Conservation (phyloP, 306 rosid species). For the Quercus rubra region DNA sequence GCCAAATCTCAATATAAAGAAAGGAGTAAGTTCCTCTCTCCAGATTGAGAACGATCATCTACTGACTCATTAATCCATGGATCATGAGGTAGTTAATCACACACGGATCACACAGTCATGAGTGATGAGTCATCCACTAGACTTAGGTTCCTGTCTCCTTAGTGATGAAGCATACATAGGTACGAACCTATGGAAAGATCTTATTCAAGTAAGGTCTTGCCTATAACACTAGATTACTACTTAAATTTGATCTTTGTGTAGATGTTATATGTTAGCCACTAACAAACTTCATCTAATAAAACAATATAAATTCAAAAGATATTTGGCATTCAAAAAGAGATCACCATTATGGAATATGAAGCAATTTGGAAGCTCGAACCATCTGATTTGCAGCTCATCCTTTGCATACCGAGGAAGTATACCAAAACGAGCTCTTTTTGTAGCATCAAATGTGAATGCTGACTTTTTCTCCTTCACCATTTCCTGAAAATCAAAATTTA, state of each 20-base stretch:
- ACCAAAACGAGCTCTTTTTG: slow-evolving; percentile 90
- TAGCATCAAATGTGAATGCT: slow-evolving; percentile 72
- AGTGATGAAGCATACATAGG: too few species aligned
- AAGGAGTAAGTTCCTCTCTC: background rate
- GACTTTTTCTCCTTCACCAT: slow-evolving; percentile 87
- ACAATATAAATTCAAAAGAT: background rate
- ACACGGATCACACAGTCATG: too few species aligned
- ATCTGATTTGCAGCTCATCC: slow-evolving; percentile 73
- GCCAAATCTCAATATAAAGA: background rate
- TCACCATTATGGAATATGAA: slow-evolving; percentile 94
- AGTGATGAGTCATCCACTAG: too few species aligned
- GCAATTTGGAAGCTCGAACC: slow-evolving; percentile 98
- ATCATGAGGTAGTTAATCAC: too few species aligned
- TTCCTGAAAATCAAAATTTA: slow-evolving; percentile 58
- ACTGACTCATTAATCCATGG: too few species aligned
- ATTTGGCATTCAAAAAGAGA: slow-evolving; percentile 2
- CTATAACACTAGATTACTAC: slow-evolving; percentile 1
- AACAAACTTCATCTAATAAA: background rate
- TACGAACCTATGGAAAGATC: too few species aligned
- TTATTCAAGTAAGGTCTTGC: background rate
- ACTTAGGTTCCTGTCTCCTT: too few species aligned
- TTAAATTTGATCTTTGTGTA: background rate
- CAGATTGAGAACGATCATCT: background rate
- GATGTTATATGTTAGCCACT: background rate
- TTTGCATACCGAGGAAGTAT: slow-evolving; percentile 90